Percentiles rank a stretch among this genome's conserved stretches.
phyloP scores from a whole-genome alignment of 495 filamentous ascomycete species.

The Tuber borchii region DNA sequence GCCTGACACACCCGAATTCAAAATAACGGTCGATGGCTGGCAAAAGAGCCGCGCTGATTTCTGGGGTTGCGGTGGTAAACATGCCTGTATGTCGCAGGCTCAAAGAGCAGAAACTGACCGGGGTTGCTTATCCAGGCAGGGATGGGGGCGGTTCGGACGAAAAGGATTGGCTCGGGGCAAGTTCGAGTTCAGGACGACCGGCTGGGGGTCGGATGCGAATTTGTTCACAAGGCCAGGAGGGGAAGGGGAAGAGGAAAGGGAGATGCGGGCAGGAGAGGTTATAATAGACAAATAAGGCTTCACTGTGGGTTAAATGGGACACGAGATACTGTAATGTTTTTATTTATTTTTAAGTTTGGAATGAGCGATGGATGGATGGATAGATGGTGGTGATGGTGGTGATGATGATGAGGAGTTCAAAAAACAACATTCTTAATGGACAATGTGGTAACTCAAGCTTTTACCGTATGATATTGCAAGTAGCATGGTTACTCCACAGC shows the following conservation, averaged over 20 bases:
- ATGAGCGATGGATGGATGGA: neutral
- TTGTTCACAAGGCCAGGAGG: slow-evolving; percentile 10
- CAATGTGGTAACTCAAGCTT: neutral
- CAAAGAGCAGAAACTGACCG: slow-evolving; percentile 33
- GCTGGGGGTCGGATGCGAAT: slow-evolving; percentile 19
- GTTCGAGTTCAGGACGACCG: slow-evolving; percentile 5
- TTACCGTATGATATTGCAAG: neutral
- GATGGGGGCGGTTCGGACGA: slow-evolving; percentile 36
- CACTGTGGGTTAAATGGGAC: neutral
- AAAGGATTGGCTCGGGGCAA: slow-evolving; percentile 29
- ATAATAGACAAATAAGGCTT: slow-evolving; percentile 8
- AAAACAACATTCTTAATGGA: neutral
- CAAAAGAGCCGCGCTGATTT: slow-evolving; percentile 35
- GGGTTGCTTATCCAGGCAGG: slow-evolving; percentile 35
- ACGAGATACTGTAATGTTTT: slow-evolving; percentile 7
- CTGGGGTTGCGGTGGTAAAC: slow-evolving; percentile 18
- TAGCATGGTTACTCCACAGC: neutral
- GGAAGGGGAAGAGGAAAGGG: neutral
- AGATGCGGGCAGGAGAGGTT: neutral
- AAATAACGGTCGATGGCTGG: slow-evolving; percentile 20
- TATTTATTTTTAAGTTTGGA: slow-evolving; percentile 9
- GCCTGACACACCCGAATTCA: slow-evolving; percentile 32
- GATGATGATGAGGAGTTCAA: neutral
- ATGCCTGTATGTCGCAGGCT: slow-evolving; percentile 33
- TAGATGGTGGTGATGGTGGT: too few relatives aligned